phyloP scores from a whole-genome alignment of 1,139 yeast species.

The Blastobotrys proliferans region DNA sequence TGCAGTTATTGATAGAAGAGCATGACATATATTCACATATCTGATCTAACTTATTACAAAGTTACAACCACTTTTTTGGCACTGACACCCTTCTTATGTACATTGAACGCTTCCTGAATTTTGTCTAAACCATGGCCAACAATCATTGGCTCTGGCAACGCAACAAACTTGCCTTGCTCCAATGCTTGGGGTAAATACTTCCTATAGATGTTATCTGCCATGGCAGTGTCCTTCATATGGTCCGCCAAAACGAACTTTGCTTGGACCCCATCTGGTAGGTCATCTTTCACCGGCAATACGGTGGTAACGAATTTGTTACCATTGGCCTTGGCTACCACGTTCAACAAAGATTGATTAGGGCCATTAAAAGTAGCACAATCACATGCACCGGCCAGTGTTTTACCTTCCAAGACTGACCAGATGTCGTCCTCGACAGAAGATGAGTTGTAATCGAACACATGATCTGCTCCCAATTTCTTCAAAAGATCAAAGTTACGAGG shows the following conservation, averaged over 20 bases:
- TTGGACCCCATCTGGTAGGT: not conserved
- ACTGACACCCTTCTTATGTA: slow-evolving; percentile 1
- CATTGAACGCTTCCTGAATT: slow-evolving; percentile 1
- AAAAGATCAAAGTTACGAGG: slow-evolving; percentile 42
- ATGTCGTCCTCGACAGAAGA: not conserved
- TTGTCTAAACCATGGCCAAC: not conserved
- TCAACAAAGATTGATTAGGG: not conserved
- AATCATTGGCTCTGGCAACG: not conserved
- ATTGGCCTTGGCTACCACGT: not conserved
- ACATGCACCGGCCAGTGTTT: not conserved
- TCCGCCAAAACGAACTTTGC: not conserved
- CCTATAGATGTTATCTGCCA: not conserved
- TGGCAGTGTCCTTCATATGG: not conserved
- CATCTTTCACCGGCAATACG: not conserved
- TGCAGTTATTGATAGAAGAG: too few species aligned
- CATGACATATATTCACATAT: too few species aligned
- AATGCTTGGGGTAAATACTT: slow-evolving; percentile 1
- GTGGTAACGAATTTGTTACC: not conserved
- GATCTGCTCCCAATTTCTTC: slow-evolving; percentile 55
- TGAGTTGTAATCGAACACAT: slow-evolving; percentile 42
- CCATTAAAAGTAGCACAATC: not conserved
- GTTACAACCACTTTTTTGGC: slow-evolving; percentile 5
- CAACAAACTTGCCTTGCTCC: not conserved
- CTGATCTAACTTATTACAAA: too few species aligned
- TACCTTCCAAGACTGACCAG: not conserved